Evolutionary conservation across 1,284 basidiomycete genomes (phyloP), one percentile per base, ranked within the genome.

Genomic region (Xerocomus amazonicus): DNA sequence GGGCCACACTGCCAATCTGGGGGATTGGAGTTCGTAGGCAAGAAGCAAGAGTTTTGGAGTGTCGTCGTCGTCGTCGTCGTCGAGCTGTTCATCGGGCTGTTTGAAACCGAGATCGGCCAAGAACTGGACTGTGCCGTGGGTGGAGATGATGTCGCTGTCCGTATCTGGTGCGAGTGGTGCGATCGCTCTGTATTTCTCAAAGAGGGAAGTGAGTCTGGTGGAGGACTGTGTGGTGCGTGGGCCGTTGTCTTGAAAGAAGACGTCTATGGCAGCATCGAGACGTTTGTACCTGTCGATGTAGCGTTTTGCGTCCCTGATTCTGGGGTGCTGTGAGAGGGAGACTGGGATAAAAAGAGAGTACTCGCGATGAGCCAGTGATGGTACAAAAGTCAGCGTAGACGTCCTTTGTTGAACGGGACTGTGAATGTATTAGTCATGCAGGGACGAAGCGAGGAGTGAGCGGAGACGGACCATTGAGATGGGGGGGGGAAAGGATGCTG

Each of bases 161-260:
- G 74, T 64, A 52, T 87, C 84, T 86, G 54, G 4, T 39, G 32
- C 16, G 17, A 39, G 40, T 34, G 33, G 31, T 39, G 13, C 0
- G 32, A 31, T 40, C 89, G 89, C 90, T 72, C 87, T 89, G 70
- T 92, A 95, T 51, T 75, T 74, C 50, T 92, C 83, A 61, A 92
- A 95, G 6, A 92, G 64, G 12, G 73, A 61, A 42, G 70, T 77
- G 28, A 95, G 70, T 59, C 81, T 81, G 67, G 71, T 77, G 34
- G 78, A 77, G 3, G 81, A 83, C 2, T 63, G 65, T 4, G 59
- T 64, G 47, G 81, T 83, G 2, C 64, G 64, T 4, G 59, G 64
- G 47, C 63, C 56, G 38, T 46, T 31, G 45, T 85, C 77, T 56
- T 73, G 80, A 70, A 80, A 92, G 66, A 77, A 93, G 0, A 84